These are phyloP conservation scores for Ustilago nuda DNA, from an alignment of 1,284 basidiomycete genomes.

Conservation along the genomic window DNA sequence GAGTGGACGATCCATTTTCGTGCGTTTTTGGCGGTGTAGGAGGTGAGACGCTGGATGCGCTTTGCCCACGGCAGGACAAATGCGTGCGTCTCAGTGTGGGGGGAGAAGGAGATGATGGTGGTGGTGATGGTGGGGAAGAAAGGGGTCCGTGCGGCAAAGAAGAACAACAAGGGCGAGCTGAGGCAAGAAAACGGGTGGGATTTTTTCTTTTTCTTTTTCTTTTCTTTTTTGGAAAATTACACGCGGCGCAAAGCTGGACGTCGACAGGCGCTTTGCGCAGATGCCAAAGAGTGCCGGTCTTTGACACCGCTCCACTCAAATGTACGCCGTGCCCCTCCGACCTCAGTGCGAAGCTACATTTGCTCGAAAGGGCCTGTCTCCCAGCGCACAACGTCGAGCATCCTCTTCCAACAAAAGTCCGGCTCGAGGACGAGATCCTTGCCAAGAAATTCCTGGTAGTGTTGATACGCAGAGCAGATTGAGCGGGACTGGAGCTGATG, in stretches of 20 bases:
- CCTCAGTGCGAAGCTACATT: neutral
- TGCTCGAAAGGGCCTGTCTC: neutral
- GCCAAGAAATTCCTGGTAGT: neutral
- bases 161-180: neutral
- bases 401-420: neutral
- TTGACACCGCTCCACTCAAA: no score
- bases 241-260: neutral
- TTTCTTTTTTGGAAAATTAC: neutral
- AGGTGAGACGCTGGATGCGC: slow-evolving; percentile 6
- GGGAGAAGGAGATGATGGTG: neutral
- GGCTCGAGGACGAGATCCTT: neutral
- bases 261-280: neutral
- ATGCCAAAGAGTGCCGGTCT: neutral
- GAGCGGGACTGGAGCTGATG: no score
- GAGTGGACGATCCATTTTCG: slow-evolving; percentile 41
- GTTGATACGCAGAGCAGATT: neutral
- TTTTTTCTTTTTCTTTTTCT: neutral
- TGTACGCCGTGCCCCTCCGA: no score
- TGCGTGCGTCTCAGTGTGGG: neutral
- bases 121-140: slow-evolving; percentile 9
- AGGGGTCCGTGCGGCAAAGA: slow-evolving; percentile 17
- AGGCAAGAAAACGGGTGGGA: neutral
- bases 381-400: neutral
- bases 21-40: neutral
- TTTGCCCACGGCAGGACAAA: slow-evolving; percentile 3